Evolutionary conservation across 2,329 filamentous ascomycete genomes (phyloP), one percentile per base, ranked within the genome.

Genomic region (Xylaria sp.): DNA sequence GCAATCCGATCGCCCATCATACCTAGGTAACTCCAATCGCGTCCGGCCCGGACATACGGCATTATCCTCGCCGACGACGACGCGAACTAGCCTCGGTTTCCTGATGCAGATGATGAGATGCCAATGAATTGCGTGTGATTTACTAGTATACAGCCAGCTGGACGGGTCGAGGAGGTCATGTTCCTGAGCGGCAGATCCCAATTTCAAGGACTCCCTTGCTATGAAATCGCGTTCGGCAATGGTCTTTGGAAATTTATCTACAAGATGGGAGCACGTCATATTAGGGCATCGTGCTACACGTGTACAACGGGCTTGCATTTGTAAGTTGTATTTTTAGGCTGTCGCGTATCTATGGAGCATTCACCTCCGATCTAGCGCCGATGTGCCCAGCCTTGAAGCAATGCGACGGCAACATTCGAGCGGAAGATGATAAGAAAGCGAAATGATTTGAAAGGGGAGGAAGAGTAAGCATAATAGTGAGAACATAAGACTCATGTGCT

Each of bases 1-100:
- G 71, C 67, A 68, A 72, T 72, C 46, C 46, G 62, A 51, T 54
- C 60, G 60, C 41, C 47, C 23, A 46, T 58, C 38, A 33, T 35
- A n/a, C n/a, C n/a, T n/a, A n/a, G n/a, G n/a, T n/a, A 52, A 31
- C 52, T 51, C 43, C 46, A 37, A 52, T 40, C 29, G 31, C 19
- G 17, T 31, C 35, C 29, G 25, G 27, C 37, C 53, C 17, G 31
- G 55, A 25, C 23, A 8, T 49, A 17, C 41, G 44, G 44, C 41
- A 31, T 46, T 19, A 53, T 27, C 31, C 10, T 40, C 38, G 9
- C 13, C n/a, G n/a, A 25, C 25, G 5, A 19, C 8, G n/a, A 41
- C 19, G 25, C 13, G n/a, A 7, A 11, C 11, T 29, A 17, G 19
- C 19, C 43, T 47, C 33, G 31, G 41, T 4, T 38, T n/a, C 11